These are phyloP conservation scores for Macrophomina pseudophaseolina DNA, from an alignment of 2,329 filamentous ascomycete genomes.

Conservation along the genomic window DNA sequence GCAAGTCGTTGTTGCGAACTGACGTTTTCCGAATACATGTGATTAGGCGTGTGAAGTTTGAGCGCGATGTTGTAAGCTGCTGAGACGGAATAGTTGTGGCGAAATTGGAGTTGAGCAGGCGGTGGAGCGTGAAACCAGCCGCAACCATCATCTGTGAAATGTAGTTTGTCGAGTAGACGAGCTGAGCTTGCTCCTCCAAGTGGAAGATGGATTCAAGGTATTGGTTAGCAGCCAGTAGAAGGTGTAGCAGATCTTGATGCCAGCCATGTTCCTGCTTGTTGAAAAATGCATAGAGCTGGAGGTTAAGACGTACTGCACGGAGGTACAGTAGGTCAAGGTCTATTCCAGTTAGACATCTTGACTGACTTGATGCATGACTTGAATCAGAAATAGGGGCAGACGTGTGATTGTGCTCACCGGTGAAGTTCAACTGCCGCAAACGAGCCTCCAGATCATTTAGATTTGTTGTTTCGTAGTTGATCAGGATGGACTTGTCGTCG, in stretches of 20 bases:
- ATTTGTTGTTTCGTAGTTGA: slow-evolving; percentile 27
- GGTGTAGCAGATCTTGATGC: slow-evolving; percentile 71
- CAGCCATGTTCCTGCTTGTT: slow-evolving; percentile 56
- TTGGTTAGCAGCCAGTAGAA: slow-evolving; percentile 73
- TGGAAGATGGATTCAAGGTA: slow-evolving; percentile 68
- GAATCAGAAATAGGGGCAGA: not conserved
- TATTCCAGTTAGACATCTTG: slow-evolving; percentile 30
- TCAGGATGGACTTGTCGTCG: slow-evolving; percentile 27
- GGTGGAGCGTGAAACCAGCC: slow-evolving; percentile 76
- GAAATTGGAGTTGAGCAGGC: slow-evolving; percentile 77
- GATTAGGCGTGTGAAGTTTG: slow-evolving; percentile 73
- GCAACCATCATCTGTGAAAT: slow-evolving; percentile 87
- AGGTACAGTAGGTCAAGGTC: slow-evolving; percentile 65
- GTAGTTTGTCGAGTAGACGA: slow-evolving; percentile 74
- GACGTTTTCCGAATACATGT: slow-evolving; percentile 73
- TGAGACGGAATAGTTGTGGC: slow-evolving; percentile 68
- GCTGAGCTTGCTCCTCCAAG: slow-evolving; percentile 60
- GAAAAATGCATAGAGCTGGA: slow-evolving; percentile 80
- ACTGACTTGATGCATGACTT: slow-evolving; percentile 8
- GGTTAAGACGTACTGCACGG: slow-evolving; percentile 73
- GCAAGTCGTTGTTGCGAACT: slow-evolving; percentile 77
- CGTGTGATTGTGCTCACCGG: slow-evolving; percentile 21
- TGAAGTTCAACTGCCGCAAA: slow-evolving; percentile 26
- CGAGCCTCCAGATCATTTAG: slow-evolving; percentile 27
- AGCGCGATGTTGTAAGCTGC: slow-evolving; percentile 61